These are phyloP conservation scores for Nicotiana tabacum DNA, from an alignment of 257 asterid genomes.

Conservation along the genomic window DNA sequence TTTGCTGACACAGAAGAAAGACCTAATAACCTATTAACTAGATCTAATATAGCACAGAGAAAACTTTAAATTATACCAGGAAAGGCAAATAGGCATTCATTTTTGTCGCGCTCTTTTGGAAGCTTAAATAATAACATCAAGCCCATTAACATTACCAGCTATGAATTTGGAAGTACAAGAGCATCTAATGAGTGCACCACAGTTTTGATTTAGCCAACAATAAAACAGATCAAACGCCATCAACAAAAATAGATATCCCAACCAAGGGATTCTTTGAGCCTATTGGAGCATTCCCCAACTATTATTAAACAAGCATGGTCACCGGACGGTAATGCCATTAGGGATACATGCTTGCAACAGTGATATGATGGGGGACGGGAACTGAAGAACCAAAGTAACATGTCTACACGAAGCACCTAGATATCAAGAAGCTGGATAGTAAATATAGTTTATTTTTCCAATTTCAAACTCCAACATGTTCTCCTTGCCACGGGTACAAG, in stretches of 20 bases:
- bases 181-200: background rate
- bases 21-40: background rate
- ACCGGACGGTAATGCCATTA: background rate
- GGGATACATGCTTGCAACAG: background rate
- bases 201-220: background rate
- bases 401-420: background rate
- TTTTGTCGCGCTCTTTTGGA: background rate
- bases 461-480: background rate
- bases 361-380: background rate
- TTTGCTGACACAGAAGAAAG: background rate
- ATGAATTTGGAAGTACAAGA: background rate
- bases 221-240: background rate
- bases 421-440: background rate
- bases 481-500: background rate
- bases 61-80: background rate
- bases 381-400: constrained; percentile 1
- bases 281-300: background rate
- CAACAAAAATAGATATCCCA: background rate
- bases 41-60: background rate
- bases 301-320: background rate
- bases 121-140: background rate
- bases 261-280: background rate
- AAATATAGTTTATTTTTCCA: background rate
- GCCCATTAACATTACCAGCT: background rate
- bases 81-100: background rate